Evolutionary conservation across 352 stramenopile species (phyloP).

Genomic region (Globisporangium mamillatum): DNA sequence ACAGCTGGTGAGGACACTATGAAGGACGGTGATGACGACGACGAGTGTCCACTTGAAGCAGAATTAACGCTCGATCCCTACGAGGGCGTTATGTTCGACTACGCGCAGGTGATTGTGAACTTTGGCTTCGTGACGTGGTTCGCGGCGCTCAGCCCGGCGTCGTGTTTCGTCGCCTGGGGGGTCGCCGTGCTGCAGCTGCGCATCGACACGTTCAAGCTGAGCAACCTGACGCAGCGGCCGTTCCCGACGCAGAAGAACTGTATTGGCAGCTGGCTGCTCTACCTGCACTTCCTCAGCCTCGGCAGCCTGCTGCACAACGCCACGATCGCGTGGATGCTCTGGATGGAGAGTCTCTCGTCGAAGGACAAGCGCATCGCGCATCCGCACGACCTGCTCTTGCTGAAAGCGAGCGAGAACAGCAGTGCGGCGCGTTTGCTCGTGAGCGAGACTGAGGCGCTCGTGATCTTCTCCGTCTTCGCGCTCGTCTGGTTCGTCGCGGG

Average conservation of each 20-base stretch:
- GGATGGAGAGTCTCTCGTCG: conserved; percentile 16
- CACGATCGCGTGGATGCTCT: conserved; percentile 29
- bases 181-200: conserved; percentile 60
- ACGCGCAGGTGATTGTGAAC: conserved; percentile 62
- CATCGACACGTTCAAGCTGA: conserved; percentile 63
- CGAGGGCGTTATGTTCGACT: conserved; percentile 75
- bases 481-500: conserved; percentile 27
- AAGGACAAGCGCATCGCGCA: conserved; percentile 10
- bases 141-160: conserved; percentile 39
- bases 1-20: not conserved
- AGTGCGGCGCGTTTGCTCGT: conserved; percentile 12
- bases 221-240: conserved; percentile 56
- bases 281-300: conserved; percentile 52
- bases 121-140: conserved; percentile 73
- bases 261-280: conserved; percentile 61
- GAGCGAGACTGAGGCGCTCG: conserved; percentile 33
- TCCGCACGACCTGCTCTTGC: conserved; percentile 24
- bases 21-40: conserved; percentile 7
- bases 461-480: conserved; percentile 37
- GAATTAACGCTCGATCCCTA: conserved; percentile 51
- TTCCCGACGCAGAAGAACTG: conserved; percentile 46
- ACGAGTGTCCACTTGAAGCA: conserved; percentile 20
- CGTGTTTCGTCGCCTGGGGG: conserved; percentile 40
- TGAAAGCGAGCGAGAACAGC: not conserved
- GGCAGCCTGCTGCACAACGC: conserved; percentile 55